Conservation (phyloP, 345 rosid genomes). For the Kernera saxatilis region DNA sequence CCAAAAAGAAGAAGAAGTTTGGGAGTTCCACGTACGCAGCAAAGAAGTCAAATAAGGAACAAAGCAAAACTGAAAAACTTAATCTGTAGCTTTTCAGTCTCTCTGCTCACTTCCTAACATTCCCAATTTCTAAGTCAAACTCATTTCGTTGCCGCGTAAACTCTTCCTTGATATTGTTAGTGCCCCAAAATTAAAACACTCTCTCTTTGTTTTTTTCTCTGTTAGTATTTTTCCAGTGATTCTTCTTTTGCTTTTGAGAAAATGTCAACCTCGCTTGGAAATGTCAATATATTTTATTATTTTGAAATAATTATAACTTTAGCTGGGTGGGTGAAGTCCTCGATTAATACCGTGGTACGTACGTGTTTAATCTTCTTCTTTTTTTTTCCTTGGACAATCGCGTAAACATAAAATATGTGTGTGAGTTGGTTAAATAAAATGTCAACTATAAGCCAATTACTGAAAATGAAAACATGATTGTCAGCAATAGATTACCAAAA, state of each 20-base stretch:
- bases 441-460: neutral
- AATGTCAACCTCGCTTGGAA: conserved; percentile 11
- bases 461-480: neutral
- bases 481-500: neutral
- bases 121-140: conserved; percentile 9
- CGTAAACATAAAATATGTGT: neutral
- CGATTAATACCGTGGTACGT: conserved; percentile 18
- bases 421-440: neutral
- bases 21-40: conserved; percentile 5
- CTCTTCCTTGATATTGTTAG: neutral
- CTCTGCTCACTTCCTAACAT: neutral
- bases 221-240: neutral
- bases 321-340: neutral
- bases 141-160: conserved; percentile 27
- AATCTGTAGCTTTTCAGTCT: conserved; percentile 21
- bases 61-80: conserved; percentile 18
- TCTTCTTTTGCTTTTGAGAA: neutral
- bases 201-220: neutral
- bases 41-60: conserved; percentile 27
- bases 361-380: conserved; percentile 1
- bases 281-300: neutral
- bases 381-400: neutral
- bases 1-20: neutral
- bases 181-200: neutral
- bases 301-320: neutral